These are phyloP conservation scores for Lagenidium sp. DNA, from an alignment of 352 stramenopile species.

Conservation along the genomic window DNA sequence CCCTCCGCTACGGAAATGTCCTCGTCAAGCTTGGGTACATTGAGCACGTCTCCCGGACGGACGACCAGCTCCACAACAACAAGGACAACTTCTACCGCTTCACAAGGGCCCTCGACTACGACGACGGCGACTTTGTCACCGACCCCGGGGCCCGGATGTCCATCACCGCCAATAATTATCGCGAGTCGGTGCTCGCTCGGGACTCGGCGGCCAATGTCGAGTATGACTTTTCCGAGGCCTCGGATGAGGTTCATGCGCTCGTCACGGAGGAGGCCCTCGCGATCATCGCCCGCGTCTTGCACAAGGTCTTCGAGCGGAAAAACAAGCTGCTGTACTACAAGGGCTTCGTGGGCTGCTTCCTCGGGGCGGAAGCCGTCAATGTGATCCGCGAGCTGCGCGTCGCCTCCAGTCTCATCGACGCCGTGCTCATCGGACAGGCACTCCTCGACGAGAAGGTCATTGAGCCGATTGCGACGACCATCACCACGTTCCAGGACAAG, in stretches of 20 bases:
- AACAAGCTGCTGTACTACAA: conserved; percentile 88
- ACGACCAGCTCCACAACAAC: conserved; percentile 74
- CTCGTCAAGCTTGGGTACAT: conserved; percentile 77
- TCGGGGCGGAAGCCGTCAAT: conserved; percentile 77
- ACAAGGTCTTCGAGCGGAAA: conserved; percentile 81
- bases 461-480: conserved; percentile 56
- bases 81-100: conserved; percentile 86
- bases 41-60: conserved; percentile 68
- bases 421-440: conserved; percentile 69
- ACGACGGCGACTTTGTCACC: conserved; percentile 17
- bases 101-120: conserved; percentile 53
- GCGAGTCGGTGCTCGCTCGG: conserved; percentile 61
- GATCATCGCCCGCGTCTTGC: conserved; percentile 54
- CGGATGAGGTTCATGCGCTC: conserved; percentile 71
- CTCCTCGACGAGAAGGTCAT: conserved; percentile 76
- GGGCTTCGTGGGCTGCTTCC: conserved; percentile 71
- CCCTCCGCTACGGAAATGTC: conserved; percentile 65
- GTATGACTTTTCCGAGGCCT: conserved; percentile 68
- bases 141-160: conserved; percentile 29
- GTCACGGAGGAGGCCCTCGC: conserved; percentile 71
- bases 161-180: conserved; percentile 60
- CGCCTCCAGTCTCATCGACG: conserved; percentile 59
- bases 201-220: conserved; percentile 45
- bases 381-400: conserved; percentile 73
- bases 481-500: conserved; percentile 79